Conservation (phyloP, 2,329 filamentous ascomycete species). For the Pyrenochaeta sp. region DNA sequence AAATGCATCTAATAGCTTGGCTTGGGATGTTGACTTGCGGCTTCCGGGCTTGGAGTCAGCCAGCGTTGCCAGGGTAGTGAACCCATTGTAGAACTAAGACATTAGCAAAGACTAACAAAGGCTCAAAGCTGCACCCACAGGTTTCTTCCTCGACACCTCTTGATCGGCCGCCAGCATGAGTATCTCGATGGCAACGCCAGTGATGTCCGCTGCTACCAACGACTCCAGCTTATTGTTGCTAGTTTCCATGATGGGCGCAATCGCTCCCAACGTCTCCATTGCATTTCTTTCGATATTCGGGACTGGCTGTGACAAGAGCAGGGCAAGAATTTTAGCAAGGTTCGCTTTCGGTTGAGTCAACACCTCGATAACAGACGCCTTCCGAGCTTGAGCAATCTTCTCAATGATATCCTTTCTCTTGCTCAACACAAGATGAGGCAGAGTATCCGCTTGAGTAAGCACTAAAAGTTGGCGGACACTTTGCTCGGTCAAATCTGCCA, state of each 20-base stretch:
- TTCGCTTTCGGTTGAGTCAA: slow-evolving; percentile 65
- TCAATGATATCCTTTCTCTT: slow-evolving; percentile 80
- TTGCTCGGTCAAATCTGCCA: slow-evolving; percentile 82
- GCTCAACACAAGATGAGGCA: slow-evolving; percentile 85
- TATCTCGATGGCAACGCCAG: slow-evolving; percentile 79
- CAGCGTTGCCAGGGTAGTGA: slow-evolving; percentile 55
- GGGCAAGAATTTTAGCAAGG: slow-evolving; percentile 65
- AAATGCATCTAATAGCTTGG: slow-evolving; percentile 73
- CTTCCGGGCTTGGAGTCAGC: slow-evolving; percentile 56
- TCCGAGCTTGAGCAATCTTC: slow-evolving; percentile 76
- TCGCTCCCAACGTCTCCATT: slow-evolving; percentile 71
- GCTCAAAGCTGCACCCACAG: slow-evolving; percentile 57
- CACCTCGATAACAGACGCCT: slow-evolving; percentile 65
- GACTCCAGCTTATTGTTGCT: slow-evolving; percentile 67
- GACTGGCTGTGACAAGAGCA: slow-evolving; percentile 67
- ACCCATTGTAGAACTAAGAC: slow-evolving; percentile 57
- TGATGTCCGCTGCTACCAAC: slow-evolving; percentile 76
- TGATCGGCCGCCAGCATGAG: slow-evolving; percentile 80
- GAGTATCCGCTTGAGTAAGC: slow-evolving; percentile 77
- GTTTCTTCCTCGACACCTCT: slow-evolving; percentile 58
- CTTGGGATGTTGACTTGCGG: slow-evolving; percentile 54
- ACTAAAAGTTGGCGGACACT: slow-evolving; percentile 77
- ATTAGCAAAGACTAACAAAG: slow-evolving; percentile 1
- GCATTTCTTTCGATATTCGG: slow-evolving; percentile 71
- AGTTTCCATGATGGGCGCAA: slow-evolving; percentile 73